Conservation (phyloP, 495 filamentous ascomycete genomes). For the Sabuloglossum arenarium region DNA sequence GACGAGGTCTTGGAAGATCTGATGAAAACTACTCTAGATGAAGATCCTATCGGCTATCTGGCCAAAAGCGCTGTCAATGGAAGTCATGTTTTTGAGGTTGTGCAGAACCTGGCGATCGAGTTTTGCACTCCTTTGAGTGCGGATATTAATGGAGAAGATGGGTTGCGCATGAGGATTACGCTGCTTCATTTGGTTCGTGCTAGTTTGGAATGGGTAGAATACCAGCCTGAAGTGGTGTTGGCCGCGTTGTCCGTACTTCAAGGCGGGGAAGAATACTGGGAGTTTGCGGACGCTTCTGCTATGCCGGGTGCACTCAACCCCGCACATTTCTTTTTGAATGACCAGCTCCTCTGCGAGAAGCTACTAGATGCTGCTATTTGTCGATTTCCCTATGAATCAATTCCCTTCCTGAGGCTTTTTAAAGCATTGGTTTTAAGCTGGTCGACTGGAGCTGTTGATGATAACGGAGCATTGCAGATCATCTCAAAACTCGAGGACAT, state of each 20-base stretch:
- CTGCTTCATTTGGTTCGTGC: slow-evolving; percentile 46
- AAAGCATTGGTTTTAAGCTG: slow-evolving; percentile 29
- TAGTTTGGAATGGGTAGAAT: slow-evolving; percentile 34
- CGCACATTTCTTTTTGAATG: slow-evolving; percentile 29
- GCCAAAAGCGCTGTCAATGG: slow-evolving; percentile 31
- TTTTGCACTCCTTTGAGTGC: slow-evolving; percentile 24
- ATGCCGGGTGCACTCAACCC: slow-evolving; percentile 20
- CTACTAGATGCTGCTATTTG: slow-evolving; percentile 40
- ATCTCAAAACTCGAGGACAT: slow-evolving; percentile 37
- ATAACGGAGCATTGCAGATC: slow-evolving; percentile 28
- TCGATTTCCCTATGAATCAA: slow-evolving; percentile 71
- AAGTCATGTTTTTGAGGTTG: slow-evolving; percentile 37
- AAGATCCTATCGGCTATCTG: slow-evolving; percentile 26
- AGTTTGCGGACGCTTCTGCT: slow-evolving; percentile 18
- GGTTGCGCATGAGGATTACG: slow-evolving; percentile 29
- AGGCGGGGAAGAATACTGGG: slow-evolving; percentile 32
- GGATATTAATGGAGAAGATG: slow-evolving; percentile 20
- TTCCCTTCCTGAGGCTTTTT: slow-evolving; percentile 54
- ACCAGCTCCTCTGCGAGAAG: slow-evolving; percentile 29
- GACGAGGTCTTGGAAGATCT: slow-evolving; percentile 30
- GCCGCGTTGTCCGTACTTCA: slow-evolving; percentile 39
- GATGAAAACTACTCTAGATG: slow-evolving; percentile 18
- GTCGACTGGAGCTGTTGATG: slow-evolving; percentile 15
- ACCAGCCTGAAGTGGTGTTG: slow-evolving; percentile 41
- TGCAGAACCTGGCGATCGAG: slow-evolving; percentile 31